These are phyloP conservation scores for Neofusicoccum ribis DNA, from an alignment of 2,329 filamentous ascomycete genomes.

Conservation along the genomic window DNA sequence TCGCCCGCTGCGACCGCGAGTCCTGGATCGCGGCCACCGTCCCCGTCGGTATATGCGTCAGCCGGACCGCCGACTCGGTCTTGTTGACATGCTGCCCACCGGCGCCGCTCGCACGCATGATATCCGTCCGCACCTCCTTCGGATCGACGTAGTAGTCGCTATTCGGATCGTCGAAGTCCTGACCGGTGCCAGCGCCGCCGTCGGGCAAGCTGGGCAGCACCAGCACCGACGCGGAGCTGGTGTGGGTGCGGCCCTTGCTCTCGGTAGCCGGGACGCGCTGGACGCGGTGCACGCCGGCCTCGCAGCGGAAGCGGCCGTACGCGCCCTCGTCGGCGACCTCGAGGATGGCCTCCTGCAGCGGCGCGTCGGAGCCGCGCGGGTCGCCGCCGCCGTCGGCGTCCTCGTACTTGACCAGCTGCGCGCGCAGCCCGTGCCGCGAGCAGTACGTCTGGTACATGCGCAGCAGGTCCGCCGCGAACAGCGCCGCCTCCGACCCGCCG, in stretches of 20 bases:
- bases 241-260: slow-evolving; percentile 87
- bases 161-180: slow-evolving; percentile 67
- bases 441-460: slow-evolving; percentile 89
- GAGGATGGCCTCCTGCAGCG: slow-evolving; percentile 83
- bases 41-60: slow-evolving; percentile 87
- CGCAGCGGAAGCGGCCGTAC: slow-evolving; percentile 78
- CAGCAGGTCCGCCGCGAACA: slow-evolving; percentile 85
- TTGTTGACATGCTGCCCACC: slow-evolving; percentile 99
- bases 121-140: slow-evolving; percentile 78
- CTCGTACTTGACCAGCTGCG: slow-evolving; percentile 77
- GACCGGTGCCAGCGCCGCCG: slow-evolving; percentile 50
- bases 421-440: slow-evolving; percentile 64
- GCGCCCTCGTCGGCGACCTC: slow-evolving; percentile 76
- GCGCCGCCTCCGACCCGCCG: slow-evolving; percentile 84
- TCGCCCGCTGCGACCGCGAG: slow-evolving; percentile 83
- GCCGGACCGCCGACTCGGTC: slow-evolving; percentile 89
- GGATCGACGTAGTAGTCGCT: slow-evolving; percentile 91
- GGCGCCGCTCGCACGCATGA: slow-evolving; percentile 88
- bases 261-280: slow-evolving; percentile 93
- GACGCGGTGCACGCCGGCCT: slow-evolving; percentile 93
- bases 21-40: slow-evolving; percentile 92
- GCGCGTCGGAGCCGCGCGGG: slow-evolving; percentile 61
- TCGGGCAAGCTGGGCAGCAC: slow-evolving; percentile 81
- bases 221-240: slow-evolving; percentile 87
- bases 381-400: slow-evolving; percentile 63